Percentiles rank a stretch among this genome's conserved stretches.
phyloP scores from a whole-genome alignment of 257 asterid genomes.

The Ajuga chamaepitys region DNA sequence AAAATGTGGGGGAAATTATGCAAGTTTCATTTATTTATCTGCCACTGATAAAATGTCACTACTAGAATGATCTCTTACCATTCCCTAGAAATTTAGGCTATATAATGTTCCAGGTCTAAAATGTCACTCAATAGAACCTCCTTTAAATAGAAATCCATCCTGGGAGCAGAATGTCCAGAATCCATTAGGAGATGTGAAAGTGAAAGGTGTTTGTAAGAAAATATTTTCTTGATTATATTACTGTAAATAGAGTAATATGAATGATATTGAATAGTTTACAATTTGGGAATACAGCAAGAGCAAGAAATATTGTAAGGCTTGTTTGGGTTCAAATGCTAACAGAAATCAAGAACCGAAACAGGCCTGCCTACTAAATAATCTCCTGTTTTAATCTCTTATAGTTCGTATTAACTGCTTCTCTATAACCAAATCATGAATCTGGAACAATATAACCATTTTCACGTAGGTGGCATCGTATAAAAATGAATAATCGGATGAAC shows the following conservation, averaged over 20 bases:
- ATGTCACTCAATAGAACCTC: too few species aligned
- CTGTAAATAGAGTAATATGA: not conserved
- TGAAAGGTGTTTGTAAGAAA: not conserved
- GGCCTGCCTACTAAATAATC: not conserved
- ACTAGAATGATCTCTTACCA: too few species aligned
- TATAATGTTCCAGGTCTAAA: not conserved
- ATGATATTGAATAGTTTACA: not conserved
- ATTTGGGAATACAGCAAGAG: not conserved
- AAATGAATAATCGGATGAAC: not conserved
- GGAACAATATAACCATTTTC: not conserved
- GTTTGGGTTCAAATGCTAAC: not conserved
- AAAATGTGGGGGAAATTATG: too few species aligned
- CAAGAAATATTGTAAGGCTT: not conserved
- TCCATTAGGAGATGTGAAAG: not conserved
- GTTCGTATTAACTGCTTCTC: not conserved
- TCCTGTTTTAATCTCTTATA: not conserved
- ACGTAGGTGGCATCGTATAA: not conserved
- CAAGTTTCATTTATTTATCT: too few species aligned
- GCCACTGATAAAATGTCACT: too few species aligned
- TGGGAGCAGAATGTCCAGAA: not conserved
- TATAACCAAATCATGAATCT: not conserved
- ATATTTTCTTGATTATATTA: not conserved
- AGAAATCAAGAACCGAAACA: not conserved
- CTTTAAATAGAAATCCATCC: too few species aligned
- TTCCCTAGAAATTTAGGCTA: too few species aligned